Conservation (phyloP, 2,329 filamentous ascomycete genomes). For the Lanzia echinophila region DNA sequence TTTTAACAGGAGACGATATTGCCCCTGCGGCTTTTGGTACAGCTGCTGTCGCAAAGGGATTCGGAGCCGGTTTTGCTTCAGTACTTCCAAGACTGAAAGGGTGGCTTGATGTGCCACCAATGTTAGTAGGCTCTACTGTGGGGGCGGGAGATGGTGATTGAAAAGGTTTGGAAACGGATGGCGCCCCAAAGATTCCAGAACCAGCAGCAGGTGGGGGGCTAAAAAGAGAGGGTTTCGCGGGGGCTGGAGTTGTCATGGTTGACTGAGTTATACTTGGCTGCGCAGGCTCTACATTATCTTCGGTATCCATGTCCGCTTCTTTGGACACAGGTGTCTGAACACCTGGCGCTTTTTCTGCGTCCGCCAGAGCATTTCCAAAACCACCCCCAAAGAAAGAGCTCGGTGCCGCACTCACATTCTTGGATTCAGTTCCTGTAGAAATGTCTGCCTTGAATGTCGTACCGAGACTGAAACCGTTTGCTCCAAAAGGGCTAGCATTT, state of each 20-base stretch:
- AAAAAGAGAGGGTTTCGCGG: constrained; percentile 19
- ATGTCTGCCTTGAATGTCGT: constrained; percentile 34
- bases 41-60: constrained; percentile 17
- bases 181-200: constrained; percentile 16
- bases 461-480: constrained; percentile 24
- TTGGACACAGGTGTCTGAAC: constrained; percentile 30
- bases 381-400: constrained; percentile 51
- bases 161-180: constrained; percentile 8
- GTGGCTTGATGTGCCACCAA: not conserved
- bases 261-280: constrained; percentile 12
- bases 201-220: constrained; percentile 11
- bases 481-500: constrained; percentile 14
- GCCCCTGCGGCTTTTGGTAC: constrained; percentile 12
- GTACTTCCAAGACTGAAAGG: constrained; percentile 17
- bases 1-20: constrained; percentile 14
- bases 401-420: constrained; percentile 37
- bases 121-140: constrained; percentile 7
- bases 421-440: constrained; percentile 54
- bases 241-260: constrained; percentile 23
- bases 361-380: constrained; percentile 53
- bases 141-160: constrained; percentile 9
- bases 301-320: constrained; percentile 47
- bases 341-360: constrained; percentile 33
- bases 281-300: constrained; percentile 16
- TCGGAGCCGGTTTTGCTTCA: constrained; percentile 1